Percentiles rank a stretch among this genome's conserved stretches.
phyloP scores from a whole-genome alignment of 2,329 filamentous ascomycete species.

The Sordariomycetes sp. region DNA sequence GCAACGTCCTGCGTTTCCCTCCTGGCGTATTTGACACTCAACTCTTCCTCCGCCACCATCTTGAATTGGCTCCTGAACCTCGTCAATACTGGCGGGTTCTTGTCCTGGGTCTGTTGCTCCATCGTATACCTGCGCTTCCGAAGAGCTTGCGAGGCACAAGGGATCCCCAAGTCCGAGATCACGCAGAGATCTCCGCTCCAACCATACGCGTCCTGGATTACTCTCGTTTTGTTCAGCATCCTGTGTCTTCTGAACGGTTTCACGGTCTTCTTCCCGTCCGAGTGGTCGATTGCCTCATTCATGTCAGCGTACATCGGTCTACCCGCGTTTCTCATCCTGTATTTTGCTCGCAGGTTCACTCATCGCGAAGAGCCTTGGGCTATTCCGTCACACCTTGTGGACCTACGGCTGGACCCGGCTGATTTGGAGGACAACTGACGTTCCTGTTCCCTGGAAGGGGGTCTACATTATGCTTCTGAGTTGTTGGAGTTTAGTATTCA shows the following conservation, averaged over 20 bases:
- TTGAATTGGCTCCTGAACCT: conserved; percentile 44
- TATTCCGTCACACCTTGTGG: background rate
- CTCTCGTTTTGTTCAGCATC: conserved; percentile 1
- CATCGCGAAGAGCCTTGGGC: background rate
- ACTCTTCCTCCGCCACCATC: conserved; percentile 41
- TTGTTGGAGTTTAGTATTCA: too few relatives aligned
- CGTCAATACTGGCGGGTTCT: conserved; percentile 8
- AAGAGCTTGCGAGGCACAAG: conserved; percentile 4
- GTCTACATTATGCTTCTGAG: too few relatives aligned
- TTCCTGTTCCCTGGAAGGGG: background rate
- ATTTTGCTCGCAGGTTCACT: conserved; percentile 23
- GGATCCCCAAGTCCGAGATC: background rate
- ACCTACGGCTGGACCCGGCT: background rate
- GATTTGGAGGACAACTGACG: conserved; percentile 30
- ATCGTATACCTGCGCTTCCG: conserved; percentile 4
- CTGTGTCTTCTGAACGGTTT: conserved; percentile 53
- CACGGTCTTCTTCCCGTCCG: conserved; percentile 10
- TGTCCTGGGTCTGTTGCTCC: conserved; percentile 8
- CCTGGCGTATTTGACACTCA: conserved; percentile 51
- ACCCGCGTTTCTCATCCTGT: conserved; percentile 6
- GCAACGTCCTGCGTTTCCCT: conserved; percentile 47
- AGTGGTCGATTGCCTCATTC: conserved; percentile 10
- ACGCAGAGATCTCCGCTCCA: background rate
- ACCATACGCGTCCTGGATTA: background rate
- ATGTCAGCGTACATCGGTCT: conserved; percentile 10